Conservation (phyloP, 2,329 filamentous ascomycete genomes). For the Phyllosticta citribraziliensis region DNA sequence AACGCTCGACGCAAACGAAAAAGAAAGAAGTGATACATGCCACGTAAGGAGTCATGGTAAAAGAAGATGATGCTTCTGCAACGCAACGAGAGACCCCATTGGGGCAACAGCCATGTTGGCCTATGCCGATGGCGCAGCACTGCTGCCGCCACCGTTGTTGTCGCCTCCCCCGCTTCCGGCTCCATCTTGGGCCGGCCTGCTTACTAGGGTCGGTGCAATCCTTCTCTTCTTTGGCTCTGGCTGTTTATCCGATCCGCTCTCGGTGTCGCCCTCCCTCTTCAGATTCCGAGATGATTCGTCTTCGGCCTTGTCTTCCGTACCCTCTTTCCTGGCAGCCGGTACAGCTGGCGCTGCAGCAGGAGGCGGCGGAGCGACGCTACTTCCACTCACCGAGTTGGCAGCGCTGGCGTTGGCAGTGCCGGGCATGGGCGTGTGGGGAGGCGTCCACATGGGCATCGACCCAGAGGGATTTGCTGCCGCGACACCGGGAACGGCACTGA, state of each 20-base stretch:
- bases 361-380: constrained; percentile 31
- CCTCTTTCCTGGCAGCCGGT: constrained; percentile 20
- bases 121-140: neutral
- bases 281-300: constrained; percentile 8
- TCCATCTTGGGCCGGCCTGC: neutral
- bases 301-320: constrained; percentile 5
- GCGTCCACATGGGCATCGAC: constrained; percentile 67
- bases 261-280: constrained; percentile 21
- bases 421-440: constrained; percentile 67
- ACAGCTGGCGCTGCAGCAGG: constrained; percentile 12
- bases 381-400: constrained; percentile 40
- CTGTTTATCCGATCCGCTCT: constrained; percentile 23
- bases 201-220: constrained; percentile 7
- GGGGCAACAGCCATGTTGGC: neutral
- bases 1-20: no score
- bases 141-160: neutral
- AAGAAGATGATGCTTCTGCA: no score
- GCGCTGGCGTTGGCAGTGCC: constrained; percentile 38
- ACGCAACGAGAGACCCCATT: no score
- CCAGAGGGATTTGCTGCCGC: constrained; percentile 55
- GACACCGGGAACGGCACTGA: constrained; percentile 67
- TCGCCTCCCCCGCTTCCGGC: neutral
- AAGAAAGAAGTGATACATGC: no score
- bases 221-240: constrained; percentile 8
- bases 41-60: no score